Conservation (phyloP, 2,329 filamentous ascomycete species). For the Cladosporium sp. region DNA sequence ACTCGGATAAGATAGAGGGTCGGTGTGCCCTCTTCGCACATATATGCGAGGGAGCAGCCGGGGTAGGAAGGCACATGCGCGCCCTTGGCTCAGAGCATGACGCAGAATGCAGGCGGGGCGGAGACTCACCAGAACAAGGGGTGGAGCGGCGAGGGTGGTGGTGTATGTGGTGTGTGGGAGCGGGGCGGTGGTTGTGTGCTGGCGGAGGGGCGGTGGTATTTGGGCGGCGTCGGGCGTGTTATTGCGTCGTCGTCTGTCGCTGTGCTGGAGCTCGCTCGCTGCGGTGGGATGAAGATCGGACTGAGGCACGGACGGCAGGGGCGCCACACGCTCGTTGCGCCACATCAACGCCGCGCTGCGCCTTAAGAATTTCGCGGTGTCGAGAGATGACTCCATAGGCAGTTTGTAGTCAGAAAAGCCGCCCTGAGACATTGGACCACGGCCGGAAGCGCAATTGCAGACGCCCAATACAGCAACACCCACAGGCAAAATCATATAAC, state of each 20-base stretch:
- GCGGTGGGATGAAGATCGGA: constrained; percentile 14
- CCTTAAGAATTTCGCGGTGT: constrained; percentile 13
- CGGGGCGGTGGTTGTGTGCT: not conserved
- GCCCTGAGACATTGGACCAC: not conserved
- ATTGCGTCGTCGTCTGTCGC: constrained; percentile 18
- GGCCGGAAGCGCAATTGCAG: not conserved
- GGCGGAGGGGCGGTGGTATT: constrained; percentile 10
- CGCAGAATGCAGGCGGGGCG: not conserved
- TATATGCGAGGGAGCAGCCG: constrained; percentile 11
- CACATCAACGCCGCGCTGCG: not conserved
- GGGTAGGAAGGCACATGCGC: constrained; percentile 17
- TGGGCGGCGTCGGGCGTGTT: constrained; percentile 11
- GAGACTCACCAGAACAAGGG: constrained; percentile 9
- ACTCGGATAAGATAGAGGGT: constrained; percentile 6
- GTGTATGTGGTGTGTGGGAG: not conserved
- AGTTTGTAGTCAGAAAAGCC: constrained; percentile 3
- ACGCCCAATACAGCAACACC: not conserved
- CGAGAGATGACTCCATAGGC: constrained; percentile 19
- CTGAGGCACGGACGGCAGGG: constrained; percentile 3
- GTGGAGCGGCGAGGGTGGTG: constrained; percentile 1
- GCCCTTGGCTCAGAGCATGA: not conserved
- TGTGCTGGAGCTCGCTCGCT: constrained; percentile 11
- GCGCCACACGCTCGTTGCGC: constrained; percentile 2
- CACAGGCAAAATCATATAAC: not conserved
- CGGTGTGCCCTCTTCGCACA: constrained; percentile 16